Evolutionary conservation across 805 yeast species (phyloP), one percentile per base, ranked within the genome.

Genomic region (Kurtzmaniella fragi): DNA sequence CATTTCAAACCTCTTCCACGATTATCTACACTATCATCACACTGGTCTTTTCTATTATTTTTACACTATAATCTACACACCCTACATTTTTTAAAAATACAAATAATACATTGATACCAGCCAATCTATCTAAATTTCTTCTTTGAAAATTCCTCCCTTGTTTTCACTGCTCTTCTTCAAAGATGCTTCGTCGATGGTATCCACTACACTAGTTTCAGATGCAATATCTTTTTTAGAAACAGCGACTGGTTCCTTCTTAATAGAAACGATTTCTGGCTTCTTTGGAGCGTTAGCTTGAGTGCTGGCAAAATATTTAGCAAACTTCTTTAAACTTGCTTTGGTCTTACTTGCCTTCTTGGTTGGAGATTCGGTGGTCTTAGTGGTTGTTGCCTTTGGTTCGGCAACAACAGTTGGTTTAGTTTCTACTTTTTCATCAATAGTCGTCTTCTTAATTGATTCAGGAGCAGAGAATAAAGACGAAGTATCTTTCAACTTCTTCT

Each of bases 91-190:
- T n/a, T 5, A 20, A 20, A 20, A 20, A 5, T 20, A 20, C 25
- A 20, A 20, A 20, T 20, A 20, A 20, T 20, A 20, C 25, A 20
- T 20, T 20, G 25, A 20, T 20, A 20, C 25, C 25, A 20, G 25
- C 16, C 34, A 15, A 15, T 12, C 26, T 15, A 17, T 23, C 17
- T 51, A 66, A 40, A 67, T 62, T 46, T 67, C 72, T 49, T 67
- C 73, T 46, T 64, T 67, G 47, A 67, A 67, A 20, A 66, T 45
- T 4, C 71, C 71, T 14, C 67, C 67, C 40, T 54, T 53, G 42
- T 58, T 59, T 28, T 52, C 25, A n/a, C 26, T 40, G 37, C 50
- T 49, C 39, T 55, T 54, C 26, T 46, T 45, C 30, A 60, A 50
- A 6, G 66, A 58, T 16, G 62, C 69, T 31, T 61, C 68, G 23